A percentile compares a stretch with the other conserved stretches of the same genome.
Conservation (phyloP, 306 rosid genomes). For the Senna siamea region DNA sequence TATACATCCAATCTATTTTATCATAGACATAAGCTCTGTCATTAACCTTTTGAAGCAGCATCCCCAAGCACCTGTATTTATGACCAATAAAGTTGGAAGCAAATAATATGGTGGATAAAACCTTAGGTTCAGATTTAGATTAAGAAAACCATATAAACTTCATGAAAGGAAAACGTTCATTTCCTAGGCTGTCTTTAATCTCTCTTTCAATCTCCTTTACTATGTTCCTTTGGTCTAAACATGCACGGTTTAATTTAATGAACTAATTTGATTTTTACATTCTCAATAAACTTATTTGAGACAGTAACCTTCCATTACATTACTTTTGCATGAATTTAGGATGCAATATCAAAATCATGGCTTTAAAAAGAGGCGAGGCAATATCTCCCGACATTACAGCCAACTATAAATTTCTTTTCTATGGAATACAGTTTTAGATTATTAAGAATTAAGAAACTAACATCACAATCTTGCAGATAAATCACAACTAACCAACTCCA, state of each 20-base stretch:
- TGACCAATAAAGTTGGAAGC: slow-evolving; percentile 27
- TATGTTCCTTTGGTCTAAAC: neutral
- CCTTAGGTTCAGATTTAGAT: neutral
- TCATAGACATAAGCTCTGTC: slow-evolving; percentile 82
- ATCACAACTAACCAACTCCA: neutral
- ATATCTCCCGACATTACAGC: neutral
- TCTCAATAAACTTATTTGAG: neutral
- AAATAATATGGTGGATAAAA: slow-evolving; percentile 9
- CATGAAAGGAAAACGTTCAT: slow-evolving; percentile 9
- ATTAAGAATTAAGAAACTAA: neutral
- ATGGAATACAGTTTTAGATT: neutral
- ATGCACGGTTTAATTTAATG: neutral
- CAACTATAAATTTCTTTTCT: neutral
- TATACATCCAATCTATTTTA: slow-evolving; percentile 91
- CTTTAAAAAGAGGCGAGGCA: neutral
- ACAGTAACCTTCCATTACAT: neutral
- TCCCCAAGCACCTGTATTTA: slow-evolving; percentile 81
- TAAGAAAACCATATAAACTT: neutral
- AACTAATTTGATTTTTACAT: neutral
- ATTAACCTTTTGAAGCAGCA: slow-evolving; percentile 88
- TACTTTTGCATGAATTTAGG: too few relatives aligned
- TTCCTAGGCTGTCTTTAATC: slow-evolving; percentile 20
- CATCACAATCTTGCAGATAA: neutral
- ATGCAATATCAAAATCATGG: neutral
- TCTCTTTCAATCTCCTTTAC: slow-evolving; percentile 10